phyloP scores from a whole-genome alignment of 352 stramenopile genomes.

The Phytopythium helicoides region DNA sequence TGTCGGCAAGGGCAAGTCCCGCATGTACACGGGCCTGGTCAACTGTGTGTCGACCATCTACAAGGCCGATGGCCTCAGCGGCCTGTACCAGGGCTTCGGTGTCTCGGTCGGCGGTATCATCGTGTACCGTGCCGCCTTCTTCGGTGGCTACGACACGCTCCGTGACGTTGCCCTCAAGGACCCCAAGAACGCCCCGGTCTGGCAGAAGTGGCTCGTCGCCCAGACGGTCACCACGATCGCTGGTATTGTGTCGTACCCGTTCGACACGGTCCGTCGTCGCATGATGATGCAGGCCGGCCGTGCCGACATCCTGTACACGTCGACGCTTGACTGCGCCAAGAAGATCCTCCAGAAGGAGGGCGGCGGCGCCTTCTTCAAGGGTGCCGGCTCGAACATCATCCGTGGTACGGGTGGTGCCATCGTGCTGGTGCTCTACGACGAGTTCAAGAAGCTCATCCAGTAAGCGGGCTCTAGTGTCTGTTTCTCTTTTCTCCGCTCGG shows the following conservation, averaged over 20 bases:
- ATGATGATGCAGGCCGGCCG: constrained; percentile 99
- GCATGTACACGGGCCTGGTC: constrained; percentile 96
- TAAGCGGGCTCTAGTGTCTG: background rate
- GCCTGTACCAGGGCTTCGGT: constrained; percentile 99
- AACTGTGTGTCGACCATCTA: constrained; percentile 98
- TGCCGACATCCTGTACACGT: constrained; percentile 97
- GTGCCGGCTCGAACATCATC: constrained; percentile 97
- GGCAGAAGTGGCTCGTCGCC: constrained; percentile 90
- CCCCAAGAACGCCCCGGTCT: constrained; percentile 85
- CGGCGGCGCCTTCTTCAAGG: constrained; percentile 97
- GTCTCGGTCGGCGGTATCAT: constrained; percentile 99
- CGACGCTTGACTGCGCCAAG: constrained; percentile 94
- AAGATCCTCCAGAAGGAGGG: constrained; percentile 98
- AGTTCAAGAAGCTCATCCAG: constrained; percentile 95
- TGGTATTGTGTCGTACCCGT: constrained; percentile 95
- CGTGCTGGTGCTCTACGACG: constrained; percentile 98
- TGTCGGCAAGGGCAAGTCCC: constrained; percentile 95
- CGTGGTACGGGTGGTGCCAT: constrained; percentile 98
- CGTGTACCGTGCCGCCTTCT: constrained; percentile 98
- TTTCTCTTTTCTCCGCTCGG: background rate
- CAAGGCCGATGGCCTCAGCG: constrained; percentile 86
- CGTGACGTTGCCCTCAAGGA: constrained; percentile 86
- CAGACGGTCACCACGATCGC: constrained; percentile 90
- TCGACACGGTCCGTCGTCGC: constrained; percentile 94
- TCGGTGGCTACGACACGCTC: constrained; percentile 98